Percentiles rank a stretch among this genome's conserved stretches.
Evolutionary conservation across 2,329 filamentous ascomycete genomes (phyloP).

Genomic region (Peltaster fructicola): DNA sequence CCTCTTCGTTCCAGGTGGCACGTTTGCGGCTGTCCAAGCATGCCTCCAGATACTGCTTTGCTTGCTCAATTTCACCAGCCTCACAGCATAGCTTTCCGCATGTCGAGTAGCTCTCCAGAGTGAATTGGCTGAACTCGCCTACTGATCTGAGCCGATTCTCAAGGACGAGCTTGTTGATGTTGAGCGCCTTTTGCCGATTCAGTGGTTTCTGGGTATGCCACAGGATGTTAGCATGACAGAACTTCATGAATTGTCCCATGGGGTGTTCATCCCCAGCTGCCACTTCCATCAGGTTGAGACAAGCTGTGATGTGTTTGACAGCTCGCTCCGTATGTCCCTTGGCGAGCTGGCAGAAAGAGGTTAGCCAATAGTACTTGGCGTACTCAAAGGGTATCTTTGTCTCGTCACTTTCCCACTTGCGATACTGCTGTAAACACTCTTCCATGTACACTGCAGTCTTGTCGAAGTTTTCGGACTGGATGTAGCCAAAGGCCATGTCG

Average conservation of each 20-base stretch:
- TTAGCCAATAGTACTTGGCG: conserved; percentile 1
- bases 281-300: not conserved
- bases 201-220: not conserved
- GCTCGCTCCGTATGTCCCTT: not conserved
- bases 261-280: not conserved
- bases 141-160: not conserved
- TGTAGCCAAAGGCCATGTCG: not conserved
- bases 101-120: conserved; percentile 1
- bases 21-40: not conserved
- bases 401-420: conserved; percentile 1
- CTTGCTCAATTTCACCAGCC: not conserved
- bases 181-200: not conserved
- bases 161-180: conserved; percentile 1
- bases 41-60: not conserved
- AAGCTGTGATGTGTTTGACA: not conserved
- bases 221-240: not conserved
- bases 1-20: not conserved
- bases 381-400: conserved; percentile 1
- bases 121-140: conserved; percentile 1
- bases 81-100: conserved; percentile 1
- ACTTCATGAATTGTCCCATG: conserved; percentile 1
- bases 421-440: not conserved
- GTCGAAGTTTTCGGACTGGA: not conserved
- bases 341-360: not conserved
- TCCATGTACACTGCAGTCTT: not conserved